Evolutionary conservation across 2,329 filamentous ascomycete species (phyloP).

Genomic region (Colletotrichum sp.): DNA sequence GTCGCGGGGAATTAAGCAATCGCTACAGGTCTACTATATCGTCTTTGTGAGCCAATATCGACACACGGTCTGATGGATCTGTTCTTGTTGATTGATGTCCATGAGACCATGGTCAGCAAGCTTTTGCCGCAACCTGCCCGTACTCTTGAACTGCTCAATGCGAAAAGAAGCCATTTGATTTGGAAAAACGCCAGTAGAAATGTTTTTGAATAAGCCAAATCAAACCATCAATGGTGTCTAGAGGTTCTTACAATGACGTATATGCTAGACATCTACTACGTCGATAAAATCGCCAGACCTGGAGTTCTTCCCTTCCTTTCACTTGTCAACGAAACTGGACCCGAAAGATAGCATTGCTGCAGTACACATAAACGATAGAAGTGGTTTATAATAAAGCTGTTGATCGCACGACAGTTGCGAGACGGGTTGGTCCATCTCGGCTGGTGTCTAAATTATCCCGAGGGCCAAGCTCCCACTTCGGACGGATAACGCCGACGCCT

Average conservation of each 20-base stretch:
- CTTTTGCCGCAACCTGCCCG: neutral
- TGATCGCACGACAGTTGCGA: neutral
- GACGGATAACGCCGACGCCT: neutral
- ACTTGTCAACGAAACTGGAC: neutral
- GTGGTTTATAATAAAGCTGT: neutral
- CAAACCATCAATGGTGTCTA: fast-evolving
- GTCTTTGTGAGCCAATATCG: neutral
- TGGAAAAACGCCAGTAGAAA: neutral
- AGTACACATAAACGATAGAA: neutral
- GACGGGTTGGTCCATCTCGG: neutral
- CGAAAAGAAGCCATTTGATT: neutral
- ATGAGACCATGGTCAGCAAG: neutral
- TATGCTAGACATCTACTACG: neutral
- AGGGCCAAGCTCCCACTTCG: neutral
- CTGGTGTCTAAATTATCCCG: neutral
- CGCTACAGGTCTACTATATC: neutral
- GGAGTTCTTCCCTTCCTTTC: neutral
- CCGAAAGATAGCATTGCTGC: neutral
- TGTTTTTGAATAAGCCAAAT: neutral
- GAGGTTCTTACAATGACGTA: neutral
- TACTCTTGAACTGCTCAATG: neutral
- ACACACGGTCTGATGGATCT: neutral
- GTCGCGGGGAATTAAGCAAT: neutral
- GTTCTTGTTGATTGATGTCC: neutral
- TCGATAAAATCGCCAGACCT: neutral